phyloP scores from a whole-genome alignment of 139 green algal genomes.

The Chlamydomonas schloesseri region DNA sequence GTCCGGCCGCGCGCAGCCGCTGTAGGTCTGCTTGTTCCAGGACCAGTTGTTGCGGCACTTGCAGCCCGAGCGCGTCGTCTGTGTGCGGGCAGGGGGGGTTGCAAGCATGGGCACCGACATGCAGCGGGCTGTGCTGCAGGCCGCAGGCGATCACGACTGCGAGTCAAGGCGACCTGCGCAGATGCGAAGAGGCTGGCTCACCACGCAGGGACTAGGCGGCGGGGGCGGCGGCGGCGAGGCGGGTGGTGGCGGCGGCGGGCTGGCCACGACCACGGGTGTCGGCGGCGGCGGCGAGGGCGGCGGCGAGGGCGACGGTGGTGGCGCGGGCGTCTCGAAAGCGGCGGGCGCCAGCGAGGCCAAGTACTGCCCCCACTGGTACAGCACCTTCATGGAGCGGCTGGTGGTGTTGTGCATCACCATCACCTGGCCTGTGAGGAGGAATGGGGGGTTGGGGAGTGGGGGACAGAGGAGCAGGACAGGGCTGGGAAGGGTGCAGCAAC shows the following conservation, averaged over 20 bases:
- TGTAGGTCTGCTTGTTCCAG: neutral
- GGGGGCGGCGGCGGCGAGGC: neutral
- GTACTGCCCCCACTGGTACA: conserved; percentile 31
- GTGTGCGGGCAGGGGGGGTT: neutral
- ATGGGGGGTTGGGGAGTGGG: neutral
- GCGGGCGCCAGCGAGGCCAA: neutral
- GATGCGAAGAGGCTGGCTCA: neutral
- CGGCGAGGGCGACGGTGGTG: neutral
- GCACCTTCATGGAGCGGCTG: neutral
- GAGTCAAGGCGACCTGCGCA: no score
- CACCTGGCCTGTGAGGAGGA: neutral
- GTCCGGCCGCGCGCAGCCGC: conserved; percentile 25
- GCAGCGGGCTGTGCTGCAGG: no score
- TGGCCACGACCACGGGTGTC: neutral
- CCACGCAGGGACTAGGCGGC: neutral
- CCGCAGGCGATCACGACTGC: no score
- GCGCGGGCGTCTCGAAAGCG: neutral
- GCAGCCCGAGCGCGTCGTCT: conserved; percentile 5
- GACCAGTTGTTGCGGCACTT: conserved; percentile 3
- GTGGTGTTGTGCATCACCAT: neutral
- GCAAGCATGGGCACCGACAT: neutral
- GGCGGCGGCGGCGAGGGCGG: neutral
- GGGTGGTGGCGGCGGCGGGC: neutral
- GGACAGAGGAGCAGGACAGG: neutral
- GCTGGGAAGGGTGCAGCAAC: neutral